Base-by-base conservation (phyloP, 768 basidiomycete genomes). In the Lactarius hatsudake region DNA sequence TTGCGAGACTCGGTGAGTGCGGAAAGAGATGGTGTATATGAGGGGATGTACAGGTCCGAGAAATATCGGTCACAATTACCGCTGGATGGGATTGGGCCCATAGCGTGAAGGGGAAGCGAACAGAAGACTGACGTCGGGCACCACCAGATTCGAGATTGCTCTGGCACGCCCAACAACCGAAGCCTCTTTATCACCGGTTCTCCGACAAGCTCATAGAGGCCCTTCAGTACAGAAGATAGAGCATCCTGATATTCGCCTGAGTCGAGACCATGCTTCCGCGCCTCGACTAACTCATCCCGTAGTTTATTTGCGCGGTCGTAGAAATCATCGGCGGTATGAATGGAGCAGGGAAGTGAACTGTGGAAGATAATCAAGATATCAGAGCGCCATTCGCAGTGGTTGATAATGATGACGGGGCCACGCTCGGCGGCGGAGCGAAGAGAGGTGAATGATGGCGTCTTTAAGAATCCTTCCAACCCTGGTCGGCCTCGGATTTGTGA, bases 91-190 rank as follows among this genome's bases (percentile, higher is more conserved):
- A 64, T 30, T 23, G 63, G 63, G 13, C 63, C 64, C 64, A 64
- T 59, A 0, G 64, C 48, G 3, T 64, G 64, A 1, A 64, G 58
- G 4, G 64, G 64, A n/a, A 64, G 63, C 9, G 26, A 59, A n/a
- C 57, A 59, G 18, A 63, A 63, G 4, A 55, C 45, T 3, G n/a
- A 48, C 0, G 45, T 48, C 0, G 45, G 45, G 45, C 9, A n/a
- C 53, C 30, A 63, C 62, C 55, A 63, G n/a, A 63, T 32, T 17
- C 55, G n/a, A 7, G 62, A 63, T 36, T 63, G 62, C 13, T 63
- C 43, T 4, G 63, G 43, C 0, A 64, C 34, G 3, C 26, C 23
- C 8, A 64, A 40, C 20, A 0, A 0, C 4, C 13, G 30, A 9
- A 64, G 43, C 23, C 17, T 45, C 3, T 48, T 3, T 18, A 64